These are phyloP conservation scores for Hortaea werneckii DNA, from an alignment of 2,329 filamentous ascomycete species.

Conservation along the genomic window DNA sequence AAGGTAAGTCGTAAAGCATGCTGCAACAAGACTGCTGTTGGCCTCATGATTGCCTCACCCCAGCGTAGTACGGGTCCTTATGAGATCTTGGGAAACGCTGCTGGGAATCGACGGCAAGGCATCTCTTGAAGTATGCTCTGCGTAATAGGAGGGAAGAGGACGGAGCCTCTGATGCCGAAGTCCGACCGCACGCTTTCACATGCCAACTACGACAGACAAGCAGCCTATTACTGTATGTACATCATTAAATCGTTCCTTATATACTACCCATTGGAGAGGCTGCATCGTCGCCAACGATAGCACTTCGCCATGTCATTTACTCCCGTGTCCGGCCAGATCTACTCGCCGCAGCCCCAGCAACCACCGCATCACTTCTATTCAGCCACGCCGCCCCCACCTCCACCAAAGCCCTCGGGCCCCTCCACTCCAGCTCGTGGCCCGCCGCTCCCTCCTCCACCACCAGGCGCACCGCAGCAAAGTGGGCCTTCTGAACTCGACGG, in stretches of 20 bases:
- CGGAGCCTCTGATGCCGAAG: too few species aligned
- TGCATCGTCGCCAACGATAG: background rate
- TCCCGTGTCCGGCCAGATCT: conserved; percentile 5
- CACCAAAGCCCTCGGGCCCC: conserved; percentile 34
- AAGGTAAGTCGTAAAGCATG: conserved; percentile 46
- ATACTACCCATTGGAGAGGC: background rate
- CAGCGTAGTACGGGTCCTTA: too few species aligned
- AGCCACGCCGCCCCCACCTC: conserved; percentile 40
- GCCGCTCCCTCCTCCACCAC: conserved; percentile 33
- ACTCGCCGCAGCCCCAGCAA: conserved; percentile 9
- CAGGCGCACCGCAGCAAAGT: conserved; percentile 16
- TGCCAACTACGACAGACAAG: too few species aligned
- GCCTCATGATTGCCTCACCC: conserved; percentile 5
- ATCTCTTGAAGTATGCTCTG: too few species aligned
- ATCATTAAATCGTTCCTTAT: too few species aligned
- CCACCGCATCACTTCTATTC: conserved; percentile 29
- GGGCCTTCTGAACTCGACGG: conserved; percentile 20
- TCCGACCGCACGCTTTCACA: too few species aligned
- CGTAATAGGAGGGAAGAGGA: too few species aligned
- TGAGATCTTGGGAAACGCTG: too few species aligned
- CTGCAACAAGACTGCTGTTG: conserved; percentile 7
- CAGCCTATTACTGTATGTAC: too few species aligned
- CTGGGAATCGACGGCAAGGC: too few species aligned
- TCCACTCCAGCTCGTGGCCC: conserved; percentile 35
- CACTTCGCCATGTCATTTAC: conserved; percentile 13